phyloP scores from a whole-genome alignment of 495 filamentous ascomycete species.

The Penicillium turbatum region DNA sequence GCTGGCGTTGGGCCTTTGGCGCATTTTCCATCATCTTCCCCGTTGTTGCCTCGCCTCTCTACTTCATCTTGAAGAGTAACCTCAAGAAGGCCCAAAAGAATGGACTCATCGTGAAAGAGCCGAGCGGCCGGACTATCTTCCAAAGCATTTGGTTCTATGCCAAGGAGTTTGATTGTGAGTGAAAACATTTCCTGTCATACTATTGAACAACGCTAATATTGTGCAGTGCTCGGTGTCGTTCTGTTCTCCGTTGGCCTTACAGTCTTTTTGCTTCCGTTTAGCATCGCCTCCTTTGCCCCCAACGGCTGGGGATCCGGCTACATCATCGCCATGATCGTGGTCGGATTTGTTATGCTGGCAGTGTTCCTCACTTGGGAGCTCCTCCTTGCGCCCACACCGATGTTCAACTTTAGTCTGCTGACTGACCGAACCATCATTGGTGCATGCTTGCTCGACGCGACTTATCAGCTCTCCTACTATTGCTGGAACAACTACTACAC shows the following conservation, averaged over 20 bases:
- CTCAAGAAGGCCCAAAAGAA: conserved; percentile 47
- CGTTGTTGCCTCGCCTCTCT: conserved; percentile 46
- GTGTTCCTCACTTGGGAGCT: conserved; percentile 54
- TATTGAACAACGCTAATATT: neutral
- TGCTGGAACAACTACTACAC: conserved; percentile 57
- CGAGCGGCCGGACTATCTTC: conserved; percentile 32
- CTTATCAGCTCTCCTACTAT: conserved; percentile 52
- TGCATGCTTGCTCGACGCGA: conserved; percentile 50
- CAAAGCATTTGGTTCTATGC: conserved; percentile 46
- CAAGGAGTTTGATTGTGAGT: conserved; percentile 53
- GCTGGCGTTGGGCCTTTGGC: conserved; percentile 57
- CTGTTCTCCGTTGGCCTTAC: conserved; percentile 52
- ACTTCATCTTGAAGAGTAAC: conserved; percentile 45
- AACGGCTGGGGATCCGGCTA: conserved; percentile 44
- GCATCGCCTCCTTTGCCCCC: conserved; percentile 38
- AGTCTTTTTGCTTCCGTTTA: conserved; percentile 58
- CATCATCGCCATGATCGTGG: conserved; percentile 52
- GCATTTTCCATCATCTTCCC: conserved; percentile 55
- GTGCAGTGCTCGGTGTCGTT: conserved; percentile 46
- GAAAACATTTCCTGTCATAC: neutral
- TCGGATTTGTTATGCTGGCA: conserved; percentile 50
- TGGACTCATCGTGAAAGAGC: conserved; percentile 28
- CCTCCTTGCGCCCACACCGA: conserved; percentile 44
- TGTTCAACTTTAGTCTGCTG: conserved; percentile 53
- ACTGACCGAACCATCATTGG: conserved; percentile 58